A percentile compares a stretch with the other conserved stretches of the same genome.
Conservation (phyloP, 208 protist genomes). For the Acanthamoeba lenticulata region DNA sequence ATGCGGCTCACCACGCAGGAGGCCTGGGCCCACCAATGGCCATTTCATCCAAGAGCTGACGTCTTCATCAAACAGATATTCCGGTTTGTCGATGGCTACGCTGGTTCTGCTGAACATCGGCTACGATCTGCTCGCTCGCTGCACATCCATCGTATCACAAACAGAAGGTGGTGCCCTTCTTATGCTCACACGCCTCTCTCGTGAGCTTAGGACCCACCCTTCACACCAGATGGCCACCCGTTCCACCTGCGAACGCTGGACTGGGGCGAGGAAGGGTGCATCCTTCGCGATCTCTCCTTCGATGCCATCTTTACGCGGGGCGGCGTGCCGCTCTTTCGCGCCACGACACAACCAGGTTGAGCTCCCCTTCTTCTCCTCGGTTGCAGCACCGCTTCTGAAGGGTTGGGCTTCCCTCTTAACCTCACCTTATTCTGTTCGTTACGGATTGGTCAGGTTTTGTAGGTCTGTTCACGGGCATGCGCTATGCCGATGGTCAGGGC, state of each 20-base stretch:
- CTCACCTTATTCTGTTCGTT: not conserved
- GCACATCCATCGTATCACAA: conserved; percentile 18
- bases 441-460: not conserved
- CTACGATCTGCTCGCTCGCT: conserved; percentile 12
- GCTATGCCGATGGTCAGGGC: not conserved
- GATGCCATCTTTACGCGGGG: not conserved
- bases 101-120: conserved; percentile 20
- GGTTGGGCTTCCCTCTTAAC: no score
- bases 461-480: conserved; percentile 1
- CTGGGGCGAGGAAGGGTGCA: not conserved
- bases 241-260: conserved; percentile 29
- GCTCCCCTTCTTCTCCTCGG: not conserved
- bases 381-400: no score
- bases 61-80: not conserved
- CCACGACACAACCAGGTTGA: not conserved
- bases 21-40: not conserved
- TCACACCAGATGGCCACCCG: not conserved
- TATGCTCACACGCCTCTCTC: not conserved
- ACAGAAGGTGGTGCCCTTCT: not conserved
- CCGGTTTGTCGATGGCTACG: not conserved
- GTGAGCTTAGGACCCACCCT: not conserved
- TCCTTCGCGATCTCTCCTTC: not conserved
- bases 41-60: not conserved
- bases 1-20: not conserved
- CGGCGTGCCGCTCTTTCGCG: not conserved